Evolutionary conservation across 306 rosid genomes (phyloP), one percentile per base, ranked within the genome.

Genomic region (Cicer yamashitae): DNA sequence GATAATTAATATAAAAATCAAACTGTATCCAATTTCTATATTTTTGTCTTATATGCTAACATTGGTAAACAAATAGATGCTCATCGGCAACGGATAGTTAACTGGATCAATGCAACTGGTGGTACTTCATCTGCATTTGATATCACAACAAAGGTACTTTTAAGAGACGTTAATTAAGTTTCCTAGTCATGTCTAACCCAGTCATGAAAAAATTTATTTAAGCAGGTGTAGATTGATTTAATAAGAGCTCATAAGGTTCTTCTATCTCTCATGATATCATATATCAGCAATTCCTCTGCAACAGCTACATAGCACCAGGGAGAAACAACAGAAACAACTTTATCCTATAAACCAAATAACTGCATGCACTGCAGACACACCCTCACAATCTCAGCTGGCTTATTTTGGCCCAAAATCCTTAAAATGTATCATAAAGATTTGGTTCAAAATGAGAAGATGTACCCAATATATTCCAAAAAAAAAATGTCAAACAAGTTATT

Each of bases 81-180:
- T 79, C 96, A 91, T 68, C 86, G 96, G 68, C 96, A 91, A 46
- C 84, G 96, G 70, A 91, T 89, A 48, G 74, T 91, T 11, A 75
- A 91, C 74, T 91, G 96, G 96, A 89, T 91, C 88, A 89, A 89
- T 70, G 96, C 93, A 46, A 84, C 93, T 7, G 90, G 87, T 10
- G 91, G 93, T 3, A 82, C 90, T 81, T 87, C 96, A 40, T 84
- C 90, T 4, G 96, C 93, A 69, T 91, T 91, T 79, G 96, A 91
- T 81, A 86, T 91, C 63, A 91, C 96, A 7, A 89, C 93, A 69
- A 91, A 91, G 93, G 94, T 85, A 87, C 71, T 67, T 67, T 60
- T 79, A 53, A 10, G 38, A 34, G 67, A 34, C 8, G 37, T 65
- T 39, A 40, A 64, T 48, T 30, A 46, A 56, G 63, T 77, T 70